Conservation (phyloP, 2,329 filamentous ascomycete species). For the Colletotrichum sp. region DNA sequence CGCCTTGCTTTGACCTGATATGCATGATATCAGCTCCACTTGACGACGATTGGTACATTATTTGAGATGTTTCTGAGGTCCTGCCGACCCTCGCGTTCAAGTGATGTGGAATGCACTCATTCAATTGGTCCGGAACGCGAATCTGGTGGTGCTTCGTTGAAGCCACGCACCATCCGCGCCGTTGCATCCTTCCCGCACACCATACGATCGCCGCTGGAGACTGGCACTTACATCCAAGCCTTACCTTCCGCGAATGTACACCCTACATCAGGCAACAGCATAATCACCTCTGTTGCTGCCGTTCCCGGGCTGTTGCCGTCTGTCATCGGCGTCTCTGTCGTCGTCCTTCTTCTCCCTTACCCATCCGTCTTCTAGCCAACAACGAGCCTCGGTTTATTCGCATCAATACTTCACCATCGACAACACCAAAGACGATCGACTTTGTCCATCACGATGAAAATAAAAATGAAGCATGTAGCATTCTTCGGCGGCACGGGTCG, state of each 20-base stretch:
- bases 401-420: not conserved
- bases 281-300: not conserved
- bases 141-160: not conserved
- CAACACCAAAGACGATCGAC: not conserved
- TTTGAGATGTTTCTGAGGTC: not conserved
- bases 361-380: not conserved
- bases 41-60: not conserved
- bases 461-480: not conserved
- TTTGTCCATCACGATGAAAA: not conserved
- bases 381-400: not conserved
- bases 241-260: not conserved
- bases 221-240: not conserved
- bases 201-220: not conserved
- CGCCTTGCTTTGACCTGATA: not conserved
- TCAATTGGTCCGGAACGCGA: not conserved
- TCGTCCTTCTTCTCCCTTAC: not conserved
- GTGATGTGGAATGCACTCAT: not conserved
- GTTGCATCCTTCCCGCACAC: not conserved
- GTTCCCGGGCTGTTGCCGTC: not conserved
- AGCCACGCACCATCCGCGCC: not conserved
- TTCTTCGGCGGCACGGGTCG: constrained; percentile 5
- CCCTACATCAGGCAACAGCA: not conserved
- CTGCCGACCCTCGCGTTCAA: not conserved
- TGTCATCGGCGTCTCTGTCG: not conserved
- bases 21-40: not conserved